These are phyloP conservation scores for Colletotrichum tabaci DNA, from an alignment of 2,329 filamentous ascomycete genomes.

Conservation along the genomic window DNA sequence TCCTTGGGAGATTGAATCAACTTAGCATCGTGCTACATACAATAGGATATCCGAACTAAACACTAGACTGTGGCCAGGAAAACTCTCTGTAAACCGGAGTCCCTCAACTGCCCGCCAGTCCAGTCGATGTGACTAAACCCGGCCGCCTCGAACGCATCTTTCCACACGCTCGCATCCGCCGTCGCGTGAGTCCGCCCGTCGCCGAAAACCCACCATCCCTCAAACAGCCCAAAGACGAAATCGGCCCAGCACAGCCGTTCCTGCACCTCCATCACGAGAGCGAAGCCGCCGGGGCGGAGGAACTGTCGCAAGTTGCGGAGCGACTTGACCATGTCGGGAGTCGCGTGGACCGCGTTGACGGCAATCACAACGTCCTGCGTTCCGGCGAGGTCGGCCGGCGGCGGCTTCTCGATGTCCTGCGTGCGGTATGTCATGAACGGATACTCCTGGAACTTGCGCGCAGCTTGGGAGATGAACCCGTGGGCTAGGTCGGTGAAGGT, in stretches of 20 bases:
- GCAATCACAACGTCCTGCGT: slow-evolving; percentile 52
- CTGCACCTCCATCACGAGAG: background rate
- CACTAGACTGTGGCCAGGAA: too few species aligned
- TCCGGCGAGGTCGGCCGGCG: slow-evolving; percentile 44
- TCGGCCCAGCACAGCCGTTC: background rate
- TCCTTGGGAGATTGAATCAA: too few species aligned
- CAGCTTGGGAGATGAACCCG: slow-evolving; percentile 49
- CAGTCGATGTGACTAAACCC: background rate
- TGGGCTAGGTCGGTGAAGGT: slow-evolving; percentile 57
- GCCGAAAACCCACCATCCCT: background rate
- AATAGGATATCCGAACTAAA: too few species aligned
- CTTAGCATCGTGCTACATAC: too few species aligned
- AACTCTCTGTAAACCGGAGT: too few species aligned
- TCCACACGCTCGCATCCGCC: background rate
- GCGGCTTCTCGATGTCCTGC: slow-evolving; percentile 25
- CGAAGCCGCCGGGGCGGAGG: slow-evolving; percentile 40
- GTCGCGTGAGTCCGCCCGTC: background rate
- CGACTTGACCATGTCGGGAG: slow-evolving; percentile 44
- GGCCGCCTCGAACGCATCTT: background rate
- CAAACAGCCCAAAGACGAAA: background rate
- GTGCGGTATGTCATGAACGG: slow-evolving; percentile 27
- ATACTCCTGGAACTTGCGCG: slow-evolving; percentile 43
- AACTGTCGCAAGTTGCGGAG: slow-evolving; percentile 45
- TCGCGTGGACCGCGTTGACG: slow-evolving; percentile 54
- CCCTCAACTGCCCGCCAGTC: background rate